Conservation (phyloP, 2,329 filamentous ascomycete species). For the Venturiaceae sp. region DNA sequence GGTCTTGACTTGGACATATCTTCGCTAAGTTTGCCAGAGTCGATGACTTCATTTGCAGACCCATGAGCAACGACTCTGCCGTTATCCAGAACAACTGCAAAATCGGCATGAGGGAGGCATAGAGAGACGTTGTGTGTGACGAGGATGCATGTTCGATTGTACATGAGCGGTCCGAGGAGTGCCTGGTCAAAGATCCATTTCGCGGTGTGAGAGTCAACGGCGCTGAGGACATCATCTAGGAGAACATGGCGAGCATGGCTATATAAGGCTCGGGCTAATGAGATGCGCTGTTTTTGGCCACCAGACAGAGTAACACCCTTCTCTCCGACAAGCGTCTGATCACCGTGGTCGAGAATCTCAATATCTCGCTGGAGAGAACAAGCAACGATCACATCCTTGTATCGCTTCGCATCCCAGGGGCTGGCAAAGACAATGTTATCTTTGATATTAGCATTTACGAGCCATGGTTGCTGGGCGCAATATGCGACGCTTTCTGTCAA, state of each 20-base stretch:
- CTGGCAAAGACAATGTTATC: slow-evolving; percentile 92
- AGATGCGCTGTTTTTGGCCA: slow-evolving; percentile 95
- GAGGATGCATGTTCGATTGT: slow-evolving; percentile 78
- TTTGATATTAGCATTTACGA: slow-evolving; percentile 90
- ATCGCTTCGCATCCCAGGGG: slow-evolving; percentile 69
- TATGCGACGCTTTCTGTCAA: slow-evolving; percentile 91
- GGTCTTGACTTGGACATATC: slow-evolving; percentile 69
- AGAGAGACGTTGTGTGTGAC: slow-evolving; percentile 94
- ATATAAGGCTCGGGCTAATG: slow-evolving; percentile 92
- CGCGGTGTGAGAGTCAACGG: slow-evolving; percentile 93
- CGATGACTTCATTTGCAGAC: slow-evolving; percentile 65
- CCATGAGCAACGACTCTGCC: slow-evolving; percentile 71
- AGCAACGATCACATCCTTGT: slow-evolving; percentile 78
- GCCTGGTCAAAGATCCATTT: slow-evolving; percentile 98
- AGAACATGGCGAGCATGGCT: slow-evolving; percentile 86
- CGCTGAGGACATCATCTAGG: slow-evolving; percentile 90
- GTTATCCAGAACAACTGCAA: slow-evolving; percentile 79
- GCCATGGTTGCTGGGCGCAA: slow-evolving; percentile 93
- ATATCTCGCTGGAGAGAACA: slow-evolving; percentile 88
- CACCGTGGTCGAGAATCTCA: slow-evolving; percentile 83
- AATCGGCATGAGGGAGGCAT: slow-evolving; percentile 69
- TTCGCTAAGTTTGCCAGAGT: slow-evolving; percentile 81
- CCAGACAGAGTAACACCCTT: slow-evolving; percentile 96
- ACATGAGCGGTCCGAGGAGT: slow-evolving; percentile 82
- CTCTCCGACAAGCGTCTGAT: slow-evolving; percentile 89